Percentiles rank a stretch among this genome's conserved stretches.
These are phyloP conservation scores for Candida nitratophila DNA, from an alignment of 805 yeast species.

Conservation along the genomic window DNA sequence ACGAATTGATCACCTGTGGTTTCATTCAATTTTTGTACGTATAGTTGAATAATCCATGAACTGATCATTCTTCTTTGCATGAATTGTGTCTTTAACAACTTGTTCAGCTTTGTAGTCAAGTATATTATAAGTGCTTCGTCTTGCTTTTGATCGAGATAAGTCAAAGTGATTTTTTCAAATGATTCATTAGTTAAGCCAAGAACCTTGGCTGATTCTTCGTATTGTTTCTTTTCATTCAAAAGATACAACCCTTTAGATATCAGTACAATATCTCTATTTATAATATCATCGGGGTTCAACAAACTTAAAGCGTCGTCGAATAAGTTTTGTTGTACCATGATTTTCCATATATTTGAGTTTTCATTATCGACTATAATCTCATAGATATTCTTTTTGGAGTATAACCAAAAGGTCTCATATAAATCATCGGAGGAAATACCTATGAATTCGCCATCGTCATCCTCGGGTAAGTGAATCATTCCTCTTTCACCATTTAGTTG, in stretches of 20 bases:
- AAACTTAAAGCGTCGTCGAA: constrained; percentile 62
- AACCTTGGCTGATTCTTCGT: constrained; percentile 41
- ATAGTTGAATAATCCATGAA: constrained; percentile 61
- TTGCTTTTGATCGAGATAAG: constrained; percentile 37
- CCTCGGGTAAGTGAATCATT: constrained; percentile 7
- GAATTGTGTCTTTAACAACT: constrained; percentile 19
- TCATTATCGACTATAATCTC: constrained; percentile 72
- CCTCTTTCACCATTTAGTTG: constrained; percentile 39
- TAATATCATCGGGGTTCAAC: constrained; percentile 25
- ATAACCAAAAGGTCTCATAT: constrained; percentile 69
- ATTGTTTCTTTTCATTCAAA: constrained; percentile 19
- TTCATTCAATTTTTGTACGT: constrained; percentile 38
- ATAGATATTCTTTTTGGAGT: constrained; percentile 49
- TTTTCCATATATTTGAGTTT: constrained; percentile 66
- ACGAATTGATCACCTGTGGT: too few relatives aligned
- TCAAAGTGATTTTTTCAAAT: constrained; percentile 62
- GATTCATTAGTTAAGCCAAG: constrained; percentile 60
- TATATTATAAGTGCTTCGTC: constrained; percentile 40
- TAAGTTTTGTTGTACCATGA: constrained; percentile 40
- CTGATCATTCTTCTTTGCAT: constrained; percentile 49
- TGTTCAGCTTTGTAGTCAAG: constrained; percentile 33
- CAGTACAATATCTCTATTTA: constrained; percentile 41
- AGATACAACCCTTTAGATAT: constrained; percentile 48
- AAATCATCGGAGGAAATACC: constrained; percentile 46
- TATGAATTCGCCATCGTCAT: constrained; percentile 17